phyloP scores from a whole-genome alignment of 139 green algal genomes.

The Micractinium conductrix region DNA sequence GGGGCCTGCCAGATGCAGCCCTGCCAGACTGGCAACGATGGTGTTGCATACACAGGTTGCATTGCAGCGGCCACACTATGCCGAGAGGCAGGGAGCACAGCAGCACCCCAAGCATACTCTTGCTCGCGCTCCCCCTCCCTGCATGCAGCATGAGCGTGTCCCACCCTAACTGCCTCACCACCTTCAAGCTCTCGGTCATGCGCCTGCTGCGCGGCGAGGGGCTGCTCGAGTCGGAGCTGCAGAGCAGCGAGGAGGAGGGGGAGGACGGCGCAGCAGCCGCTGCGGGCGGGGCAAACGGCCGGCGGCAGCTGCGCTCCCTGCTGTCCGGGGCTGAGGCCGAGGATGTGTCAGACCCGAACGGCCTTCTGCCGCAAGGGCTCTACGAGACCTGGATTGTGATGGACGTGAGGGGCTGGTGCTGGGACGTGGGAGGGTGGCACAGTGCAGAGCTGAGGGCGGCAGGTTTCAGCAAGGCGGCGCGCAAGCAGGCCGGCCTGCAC shows the following conservation, averaged over 20 bases:
- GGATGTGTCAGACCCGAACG: not conserved
- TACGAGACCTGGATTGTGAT: constrained; percentile 40
- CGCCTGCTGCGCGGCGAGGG: constrained; percentile 10
- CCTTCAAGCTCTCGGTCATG: constrained; percentile 33
- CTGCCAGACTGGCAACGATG: not conserved
- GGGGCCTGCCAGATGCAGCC: no score
- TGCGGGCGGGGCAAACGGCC: not conserved
- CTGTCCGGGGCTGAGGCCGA: constrained; percentile 2
- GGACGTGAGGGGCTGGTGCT: not conserved
- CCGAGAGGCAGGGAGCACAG: not conserved
- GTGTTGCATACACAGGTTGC: not conserved
- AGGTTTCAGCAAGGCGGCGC: no score
- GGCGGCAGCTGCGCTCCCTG: not conserved
- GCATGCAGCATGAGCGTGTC: constrained; percentile 21
- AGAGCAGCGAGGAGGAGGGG: not conserved
- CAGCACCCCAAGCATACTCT: not conserved
- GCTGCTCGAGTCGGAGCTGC: not conserved
- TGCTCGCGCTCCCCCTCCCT: not conserved
- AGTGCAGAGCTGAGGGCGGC: no score
- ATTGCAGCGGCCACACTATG: not conserved
- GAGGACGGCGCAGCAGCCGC: not conserved
- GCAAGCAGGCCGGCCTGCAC: no score
- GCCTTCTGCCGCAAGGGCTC: constrained; percentile 21
- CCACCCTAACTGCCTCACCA: constrained; percentile 40
- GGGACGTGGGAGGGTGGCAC: not conserved